phyloP scores from a whole-genome alignment of 1,284 basidiomycete genomes.

The Fomitopsis palustris region DNA sequence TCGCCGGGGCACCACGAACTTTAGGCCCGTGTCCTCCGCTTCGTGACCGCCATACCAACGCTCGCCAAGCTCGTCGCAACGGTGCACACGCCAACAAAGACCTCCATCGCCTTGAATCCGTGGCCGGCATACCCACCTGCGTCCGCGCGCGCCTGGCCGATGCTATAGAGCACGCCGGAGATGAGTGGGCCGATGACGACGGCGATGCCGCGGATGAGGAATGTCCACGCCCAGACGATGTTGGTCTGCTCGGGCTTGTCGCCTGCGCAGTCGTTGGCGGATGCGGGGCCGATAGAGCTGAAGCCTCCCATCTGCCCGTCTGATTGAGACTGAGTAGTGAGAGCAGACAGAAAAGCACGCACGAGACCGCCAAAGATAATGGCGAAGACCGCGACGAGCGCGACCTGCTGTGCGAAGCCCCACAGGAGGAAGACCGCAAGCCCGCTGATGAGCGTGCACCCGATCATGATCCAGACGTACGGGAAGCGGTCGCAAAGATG shows the following conservation, averaged over 20 bases:
- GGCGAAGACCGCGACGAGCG: conserved; percentile 22
- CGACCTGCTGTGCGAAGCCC: conserved; percentile 24
- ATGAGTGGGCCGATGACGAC: conserved; percentile 21
- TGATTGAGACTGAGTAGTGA: no score
- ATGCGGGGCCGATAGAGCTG: conserved; percentile 24
- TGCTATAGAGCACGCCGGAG: no score
- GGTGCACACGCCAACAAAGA: no score
- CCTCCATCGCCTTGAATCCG: no score
- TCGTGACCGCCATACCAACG: no score
- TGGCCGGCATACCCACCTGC: no score
- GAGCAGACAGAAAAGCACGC: neutral
- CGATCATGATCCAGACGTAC: conserved; percentile 26
- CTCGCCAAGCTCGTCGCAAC: no score
- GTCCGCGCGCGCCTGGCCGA: no score
- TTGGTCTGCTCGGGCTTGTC: conserved; percentile 21
- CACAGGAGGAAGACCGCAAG: conserved; percentile 26
- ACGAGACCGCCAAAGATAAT: conserved; percentile 26
- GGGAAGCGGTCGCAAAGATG: conserved; percentile 24
- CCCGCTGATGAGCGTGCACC: conserved; percentile 21
- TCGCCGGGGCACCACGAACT: no score
- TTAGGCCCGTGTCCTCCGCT: no score
- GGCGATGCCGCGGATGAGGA: conserved; percentile 21
- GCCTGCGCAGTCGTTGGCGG: conserved; percentile 24
- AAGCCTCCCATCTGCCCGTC: conserved; percentile 26
- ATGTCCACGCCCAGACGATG: conserved; percentile 22